Conservation (phyloP, 164 flowering plant species). For the Kingdonia uniflora region DNA sequence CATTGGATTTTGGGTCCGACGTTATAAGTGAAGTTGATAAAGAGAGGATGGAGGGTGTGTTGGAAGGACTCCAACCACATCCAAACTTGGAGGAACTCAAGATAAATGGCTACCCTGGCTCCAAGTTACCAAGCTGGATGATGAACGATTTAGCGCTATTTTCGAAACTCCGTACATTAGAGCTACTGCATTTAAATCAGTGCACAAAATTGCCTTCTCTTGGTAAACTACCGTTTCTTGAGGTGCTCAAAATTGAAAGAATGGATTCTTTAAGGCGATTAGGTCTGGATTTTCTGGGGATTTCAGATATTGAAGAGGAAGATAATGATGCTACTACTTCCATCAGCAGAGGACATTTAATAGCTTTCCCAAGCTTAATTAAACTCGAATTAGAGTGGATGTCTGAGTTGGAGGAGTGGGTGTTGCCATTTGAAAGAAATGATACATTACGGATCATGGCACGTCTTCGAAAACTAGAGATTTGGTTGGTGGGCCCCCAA, state of each 20-base stretch:
- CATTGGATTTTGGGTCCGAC: no score
- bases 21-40: not conserved
- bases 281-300: no score
- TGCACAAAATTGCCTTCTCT: not conserved
- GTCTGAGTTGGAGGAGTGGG: no score
- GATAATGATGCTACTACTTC: no score
- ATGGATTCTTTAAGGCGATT: no score
- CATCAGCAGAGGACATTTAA: no score
- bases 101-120: not conserved
- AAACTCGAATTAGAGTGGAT: no score
- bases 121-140: not conserved
- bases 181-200: not conserved
- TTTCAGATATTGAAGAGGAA: no score
- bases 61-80: not conserved
- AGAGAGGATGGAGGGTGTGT: not conserved
- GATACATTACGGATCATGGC: no score
- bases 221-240: not conserved
- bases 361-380: no score
- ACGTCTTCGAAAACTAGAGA: not conserved
- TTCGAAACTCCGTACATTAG: not conserved
- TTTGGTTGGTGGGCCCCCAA: not conserved
- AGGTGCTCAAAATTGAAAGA: not conserved
- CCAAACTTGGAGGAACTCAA: not conserved
- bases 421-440: no score
- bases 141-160: no score